These are phyloP conservation scores for Tetracladium maxilliforme DNA, from an alignment of 2,329 filamentous ascomycete genomes.

Conservation along the genomic window DNA sequence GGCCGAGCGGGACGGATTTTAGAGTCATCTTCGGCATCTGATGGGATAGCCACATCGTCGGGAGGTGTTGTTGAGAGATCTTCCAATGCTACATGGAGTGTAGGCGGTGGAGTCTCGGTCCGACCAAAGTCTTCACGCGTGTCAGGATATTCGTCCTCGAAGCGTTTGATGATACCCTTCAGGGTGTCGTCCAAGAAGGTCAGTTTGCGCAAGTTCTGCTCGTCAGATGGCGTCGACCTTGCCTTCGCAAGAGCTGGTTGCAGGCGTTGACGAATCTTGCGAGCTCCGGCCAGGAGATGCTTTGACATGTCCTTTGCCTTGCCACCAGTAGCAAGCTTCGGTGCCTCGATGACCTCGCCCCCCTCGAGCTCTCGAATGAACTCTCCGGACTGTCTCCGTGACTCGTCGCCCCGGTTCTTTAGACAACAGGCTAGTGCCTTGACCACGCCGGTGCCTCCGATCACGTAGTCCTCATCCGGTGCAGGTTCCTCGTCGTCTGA, in stretches of 20 bases:
- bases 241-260: conserved; percentile 73
- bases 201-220: conserved; percentile 65
- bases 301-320: conserved; percentile 90
- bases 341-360: conserved; percentile 29
- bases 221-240: conserved; percentile 54
- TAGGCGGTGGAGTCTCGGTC: conserved; percentile 5
- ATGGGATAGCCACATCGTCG: conserved; percentile 7
- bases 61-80: conserved; percentile 7
- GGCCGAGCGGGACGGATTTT: conserved; percentile 13
- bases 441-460: conserved; percentile 87
- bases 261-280: conserved; percentile 73
- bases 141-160: conserved; percentile 93
- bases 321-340: conserved; percentile 25
- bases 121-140: conserved; percentile 45
- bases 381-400: conserved; percentile 33
- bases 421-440: conserved; percentile 87
- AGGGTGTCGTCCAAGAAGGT: conserved; percentile 81
- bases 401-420: conserved; percentile 60
- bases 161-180: conserved; percentile 82
- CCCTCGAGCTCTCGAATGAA: conserved; percentile 34
- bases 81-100: conserved; percentile 7
- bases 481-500: conserved; percentile 51
- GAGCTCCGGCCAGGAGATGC: conserved; percentile 70
- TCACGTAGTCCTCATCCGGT: conserved; percentile 87
- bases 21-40: conserved; percentile 32